A percentile compares a stretch with the other conserved stretches of the same genome.
These are phyloP conservation scores for Hyphopichia buzzinii DNA, from an alignment of 1,139 yeast genomes.

Conservation along the genomic window DNA sequence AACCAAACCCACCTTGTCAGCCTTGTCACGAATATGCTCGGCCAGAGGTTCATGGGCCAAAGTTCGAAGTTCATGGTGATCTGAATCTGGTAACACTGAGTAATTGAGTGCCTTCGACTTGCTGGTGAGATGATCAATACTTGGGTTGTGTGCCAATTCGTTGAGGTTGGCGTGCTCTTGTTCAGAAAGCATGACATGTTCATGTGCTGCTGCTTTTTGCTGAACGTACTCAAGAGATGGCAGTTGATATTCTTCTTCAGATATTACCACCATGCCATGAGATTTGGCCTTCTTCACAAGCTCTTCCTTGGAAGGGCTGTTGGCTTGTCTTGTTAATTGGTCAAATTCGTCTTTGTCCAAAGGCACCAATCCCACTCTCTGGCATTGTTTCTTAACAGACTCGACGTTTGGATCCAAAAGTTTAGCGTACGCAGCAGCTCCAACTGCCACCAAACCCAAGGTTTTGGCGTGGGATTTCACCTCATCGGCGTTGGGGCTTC, in stretches of 20 bases:
- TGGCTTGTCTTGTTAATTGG: slow-evolving; percentile 9
- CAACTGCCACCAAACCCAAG: slow-evolving; percentile 15
- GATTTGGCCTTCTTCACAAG: slow-evolving; percentile 12
- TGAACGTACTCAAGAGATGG: slow-evolving; percentile 29
- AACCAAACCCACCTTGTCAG: slow-evolving; percentile 15
- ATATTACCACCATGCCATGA: slow-evolving; percentile 6
- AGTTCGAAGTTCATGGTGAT: neutral
- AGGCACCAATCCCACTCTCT: slow-evolving; percentile 14
- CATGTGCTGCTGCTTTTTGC: slow-evolving; percentile 19
- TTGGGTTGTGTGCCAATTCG: slow-evolving; percentile 8
- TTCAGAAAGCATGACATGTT: slow-evolving; percentile 10
- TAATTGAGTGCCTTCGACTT: neutral
- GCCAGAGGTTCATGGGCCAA: slow-evolving; percentile 15
- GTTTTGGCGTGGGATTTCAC: slow-evolving; percentile 15
- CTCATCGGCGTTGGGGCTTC: slow-evolving; percentile 8
- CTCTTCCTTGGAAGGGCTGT: slow-evolving; percentile 9
- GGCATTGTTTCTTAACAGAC: slow-evolving; percentile 20
- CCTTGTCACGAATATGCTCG: slow-evolving; percentile 13
- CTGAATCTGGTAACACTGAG: neutral
- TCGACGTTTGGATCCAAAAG: slow-evolving; percentile 19
- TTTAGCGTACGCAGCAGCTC: slow-evolving; percentile 14
- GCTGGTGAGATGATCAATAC: slow-evolving; percentile 9
- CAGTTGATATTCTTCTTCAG: slow-evolving; percentile 15
- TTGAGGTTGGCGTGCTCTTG: slow-evolving; percentile 10
- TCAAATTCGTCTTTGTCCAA: slow-evolving; percentile 12